Evolutionary conservation across 2,329 filamentous ascomycete genomes (phyloP).

Genomic region (Xylariaceae sp.): DNA sequence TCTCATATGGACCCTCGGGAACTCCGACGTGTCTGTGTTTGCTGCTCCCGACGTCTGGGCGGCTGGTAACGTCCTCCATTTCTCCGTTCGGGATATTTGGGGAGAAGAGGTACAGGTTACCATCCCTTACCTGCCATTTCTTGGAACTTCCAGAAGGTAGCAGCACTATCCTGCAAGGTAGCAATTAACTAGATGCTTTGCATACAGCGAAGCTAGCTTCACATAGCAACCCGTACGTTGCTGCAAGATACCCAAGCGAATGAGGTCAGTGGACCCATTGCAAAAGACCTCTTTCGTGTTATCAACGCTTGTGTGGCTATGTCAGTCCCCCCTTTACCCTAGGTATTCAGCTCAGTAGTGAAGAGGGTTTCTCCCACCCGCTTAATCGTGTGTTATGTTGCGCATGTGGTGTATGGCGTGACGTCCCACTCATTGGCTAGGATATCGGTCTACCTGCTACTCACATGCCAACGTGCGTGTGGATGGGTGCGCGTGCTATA

Average conservation of each 20-base stretch:
- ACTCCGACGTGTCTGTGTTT: too few relatives aligned
- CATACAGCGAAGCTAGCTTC: too few relatives aligned
- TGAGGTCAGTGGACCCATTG: neutral
- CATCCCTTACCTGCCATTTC: too few relatives aligned
- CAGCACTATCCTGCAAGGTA: neutral
- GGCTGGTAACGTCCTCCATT: too few relatives aligned
- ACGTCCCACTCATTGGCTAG: neutral
- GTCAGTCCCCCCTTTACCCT: neutral
- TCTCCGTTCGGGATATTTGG: too few relatives aligned
- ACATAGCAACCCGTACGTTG: neutral
- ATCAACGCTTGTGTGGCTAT: neutral
- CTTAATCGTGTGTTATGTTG: neutral
- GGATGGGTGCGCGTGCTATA: constrained; percentile 1
- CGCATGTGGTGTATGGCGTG: neutral
- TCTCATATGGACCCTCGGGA: too few relatives aligned
- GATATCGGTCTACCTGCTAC: neutral
- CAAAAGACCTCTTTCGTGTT: neutral
- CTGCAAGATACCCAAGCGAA: neutral
- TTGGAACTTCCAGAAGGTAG: too few relatives aligned
- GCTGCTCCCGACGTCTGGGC: too few relatives aligned
- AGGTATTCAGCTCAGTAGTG: too few relatives aligned
- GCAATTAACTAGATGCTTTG: neutral
- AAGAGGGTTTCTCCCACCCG: neutral
- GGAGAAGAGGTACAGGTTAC: too few relatives aligned
- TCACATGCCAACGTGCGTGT: constrained; percentile 24